These are phyloP conservation scores for Lichtheimia corymbifera DNA, from an alignment of 371 early-diverging fungal species.

Conservation along the genomic window DNA sequence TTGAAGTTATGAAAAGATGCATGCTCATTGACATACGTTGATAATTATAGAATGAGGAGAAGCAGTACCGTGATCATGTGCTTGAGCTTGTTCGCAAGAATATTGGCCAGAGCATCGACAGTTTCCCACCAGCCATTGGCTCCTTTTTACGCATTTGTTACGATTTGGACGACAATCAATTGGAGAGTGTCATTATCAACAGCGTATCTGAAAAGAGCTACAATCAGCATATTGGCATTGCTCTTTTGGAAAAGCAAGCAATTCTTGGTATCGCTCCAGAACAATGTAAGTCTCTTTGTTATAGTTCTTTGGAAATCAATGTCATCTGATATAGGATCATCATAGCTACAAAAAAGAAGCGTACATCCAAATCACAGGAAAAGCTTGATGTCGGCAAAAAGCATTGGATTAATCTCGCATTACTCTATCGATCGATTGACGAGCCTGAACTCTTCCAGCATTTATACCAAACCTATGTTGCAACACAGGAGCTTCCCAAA, in stretches of 20 bases:
- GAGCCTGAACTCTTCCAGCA: slow-evolving; percentile 64
- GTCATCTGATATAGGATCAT: background rate
- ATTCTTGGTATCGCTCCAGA: background rate
- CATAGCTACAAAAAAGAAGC: slow-evolving; percentile 12
- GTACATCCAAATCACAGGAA: background rate
- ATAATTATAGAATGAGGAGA: background rate
- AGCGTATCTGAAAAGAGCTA: slow-evolving; percentile 44
- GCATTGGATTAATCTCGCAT: slow-evolving; percentile 64
- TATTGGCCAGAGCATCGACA: slow-evolving; percentile 27
- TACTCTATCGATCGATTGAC: slow-evolving; percentile 62
- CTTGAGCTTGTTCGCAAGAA: slow-evolving; percentile 23
- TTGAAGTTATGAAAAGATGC: too few relatives aligned
- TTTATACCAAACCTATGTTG: slow-evolving; percentile 56
- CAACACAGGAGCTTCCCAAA: slow-evolving; percentile 41
- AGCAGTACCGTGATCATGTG: background rate
- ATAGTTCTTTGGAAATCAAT: background rate
- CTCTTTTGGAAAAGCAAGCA: slow-evolving; percentile 48
- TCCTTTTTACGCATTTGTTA: slow-evolving; percentile 56
- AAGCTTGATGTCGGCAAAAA: slow-evolving; percentile 11
- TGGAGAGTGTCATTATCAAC: slow-evolving; percentile 38
- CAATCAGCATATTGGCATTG: slow-evolving; percentile 62
- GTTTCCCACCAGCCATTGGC: slow-evolving; percentile 56
- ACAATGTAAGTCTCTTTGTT: background rate
- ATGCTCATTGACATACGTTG: too few relatives aligned
- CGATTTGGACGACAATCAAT: slow-evolving; percentile 37